Base-by-base conservation (phyloP, 2,329 filamentous ascomycete species). In the Leptographium radiaticola region DNA sequence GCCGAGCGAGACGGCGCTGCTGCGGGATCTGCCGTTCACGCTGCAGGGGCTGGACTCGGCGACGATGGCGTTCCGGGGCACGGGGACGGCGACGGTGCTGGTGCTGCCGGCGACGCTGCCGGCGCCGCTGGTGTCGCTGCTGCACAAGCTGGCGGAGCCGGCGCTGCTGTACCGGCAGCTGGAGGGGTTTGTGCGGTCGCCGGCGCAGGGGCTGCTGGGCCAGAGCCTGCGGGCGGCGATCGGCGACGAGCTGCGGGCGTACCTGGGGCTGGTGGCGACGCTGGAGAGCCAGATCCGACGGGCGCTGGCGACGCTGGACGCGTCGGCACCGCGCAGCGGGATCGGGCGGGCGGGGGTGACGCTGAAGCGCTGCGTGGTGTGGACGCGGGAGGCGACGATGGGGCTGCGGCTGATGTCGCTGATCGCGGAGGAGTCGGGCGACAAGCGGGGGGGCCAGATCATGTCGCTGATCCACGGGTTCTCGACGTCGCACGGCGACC, bases 341-440 rank as follows among this genome's bases (percentile, higher is more conserved):
- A 81, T 94, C 52, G 85, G 88, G 7, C 93, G 90, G 62, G 84
- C 87, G 1, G 89, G 90, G 2, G 91, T 98, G 15, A 98, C 93
- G 0, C 72, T 98, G 51, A 97, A 97, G 67, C 78, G 93, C 65
- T 97, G 91, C 62, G 86, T 98, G 3, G 86, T 98, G 30, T 98
- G 94, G 94, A 97, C 90, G 10, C 81, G 91, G 60, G 94, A 98
- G 67, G 89, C 93, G 8, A 98, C 93, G 1, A 94, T 97, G 84
- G 93, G 90, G 0, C 70, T 98, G 60, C 82, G 93, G 16, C 73
- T 98, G 53, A 90, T 98, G 86, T 94, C 88, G 62, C 69, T 95
- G 55, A 95, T 98, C 63, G 89, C 94, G 0, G 90, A 97, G 64
- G 87, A 95, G 65, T 89, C 91, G 1, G 85, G 84, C 61, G 85